phyloP scores from a whole-genome alignment of 2,329 filamentous ascomycete species.

The Cadophora gregata region DNA sequence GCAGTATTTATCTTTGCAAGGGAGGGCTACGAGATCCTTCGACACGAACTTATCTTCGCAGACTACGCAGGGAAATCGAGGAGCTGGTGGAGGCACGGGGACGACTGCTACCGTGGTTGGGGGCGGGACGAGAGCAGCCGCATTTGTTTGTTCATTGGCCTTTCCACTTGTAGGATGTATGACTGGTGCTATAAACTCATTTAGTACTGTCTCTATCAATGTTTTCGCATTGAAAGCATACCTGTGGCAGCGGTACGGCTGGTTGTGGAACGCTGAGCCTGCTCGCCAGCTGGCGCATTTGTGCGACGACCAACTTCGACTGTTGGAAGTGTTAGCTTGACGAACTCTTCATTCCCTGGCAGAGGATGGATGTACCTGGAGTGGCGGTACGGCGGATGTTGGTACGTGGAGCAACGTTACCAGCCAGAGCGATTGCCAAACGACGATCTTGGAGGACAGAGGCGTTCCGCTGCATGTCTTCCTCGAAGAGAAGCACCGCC shows the following conservation, averaged over 20 bases:
- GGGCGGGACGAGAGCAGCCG: background rate
- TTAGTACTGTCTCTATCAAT: too few species aligned
- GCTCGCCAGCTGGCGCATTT: too few species aligned
- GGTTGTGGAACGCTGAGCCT: too few species aligned
- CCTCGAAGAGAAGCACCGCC: slow-evolving; percentile 18
- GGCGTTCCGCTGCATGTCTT: slow-evolving; percentile 23
- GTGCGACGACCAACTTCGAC: too few species aligned
- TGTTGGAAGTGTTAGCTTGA: too few species aligned
- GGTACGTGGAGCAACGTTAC: background rate
- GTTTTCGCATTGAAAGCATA: too few species aligned
- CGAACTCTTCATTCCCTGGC: too few species aligned
- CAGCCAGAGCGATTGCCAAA: background rate
- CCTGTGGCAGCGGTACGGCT: too few species aligned
- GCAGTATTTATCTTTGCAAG: slow-evolving; percentile 58
- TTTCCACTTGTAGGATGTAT: background rate
- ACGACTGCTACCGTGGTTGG: background rate
- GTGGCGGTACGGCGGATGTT: background rate
- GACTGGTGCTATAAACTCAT: background rate
- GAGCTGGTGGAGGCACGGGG: background rate
- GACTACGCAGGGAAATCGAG: background rate
- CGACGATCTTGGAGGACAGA: slow-evolving; percentile 15
- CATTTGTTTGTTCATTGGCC: background rate
- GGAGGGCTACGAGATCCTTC: background rate
- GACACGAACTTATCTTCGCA: slow-evolving; percentile 11
- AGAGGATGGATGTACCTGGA: background rate